Percentiles rank a stretch among this genome's conserved stretches.
Evolutionary conservation across 2,329 filamentous ascomycete genomes (phyloP).

Genomic region (Phaeosphaeriaceae sp.): DNA sequence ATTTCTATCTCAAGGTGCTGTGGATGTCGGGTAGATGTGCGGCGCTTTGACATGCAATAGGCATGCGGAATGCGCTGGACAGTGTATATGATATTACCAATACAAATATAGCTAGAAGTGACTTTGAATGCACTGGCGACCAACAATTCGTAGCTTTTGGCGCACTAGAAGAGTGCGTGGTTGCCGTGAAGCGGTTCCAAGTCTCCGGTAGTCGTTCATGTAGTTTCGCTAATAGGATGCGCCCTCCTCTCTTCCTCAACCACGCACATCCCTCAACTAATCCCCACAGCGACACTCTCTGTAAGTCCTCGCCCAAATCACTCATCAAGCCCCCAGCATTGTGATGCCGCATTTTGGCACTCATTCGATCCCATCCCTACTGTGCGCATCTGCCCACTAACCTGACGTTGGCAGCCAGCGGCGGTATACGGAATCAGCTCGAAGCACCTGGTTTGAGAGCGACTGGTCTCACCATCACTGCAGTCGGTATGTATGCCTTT

Average conservation of each 20-base stretch:
- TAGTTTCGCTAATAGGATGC: conserved; percentile 32
- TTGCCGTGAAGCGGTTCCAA: conserved; percentile 32
- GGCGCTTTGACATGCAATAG: conserved; percentile 19
- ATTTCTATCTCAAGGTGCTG: conserved; percentile 9
- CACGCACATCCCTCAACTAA: conserved; percentile 27
- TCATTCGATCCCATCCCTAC: conserved; percentile 16
- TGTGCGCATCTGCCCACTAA: conserved; percentile 38
- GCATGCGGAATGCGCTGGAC: conserved; percentile 11
- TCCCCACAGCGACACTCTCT: conserved; percentile 27
- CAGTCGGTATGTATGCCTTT: conserved; percentile 44
- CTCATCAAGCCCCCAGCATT: conserved; percentile 20
- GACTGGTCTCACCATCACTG: conserved; percentile 30
- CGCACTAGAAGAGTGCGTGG: conserved; percentile 27
- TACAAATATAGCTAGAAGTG: conserved; percentile 11
- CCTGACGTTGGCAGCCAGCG: conserved; percentile 41
- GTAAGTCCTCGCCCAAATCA: conserved; percentile 28
- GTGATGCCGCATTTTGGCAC: conserved; percentile 18
- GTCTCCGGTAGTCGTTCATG: conserved; percentile 32
- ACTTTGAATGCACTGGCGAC: conserved; percentile 26
- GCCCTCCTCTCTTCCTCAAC: conserved; percentile 32
- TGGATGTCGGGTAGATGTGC: conserved; percentile 15
- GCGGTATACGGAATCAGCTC: conserved; percentile 46
- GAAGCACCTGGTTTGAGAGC: conserved; percentile 35
- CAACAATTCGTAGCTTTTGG: conserved; percentile 19
- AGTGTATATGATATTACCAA: conserved; percentile 2